These are phyloP conservation scores for Pinus tabuliformis DNA, from an alignment of 75 land plant species.

Conservation along the genomic window DNA sequence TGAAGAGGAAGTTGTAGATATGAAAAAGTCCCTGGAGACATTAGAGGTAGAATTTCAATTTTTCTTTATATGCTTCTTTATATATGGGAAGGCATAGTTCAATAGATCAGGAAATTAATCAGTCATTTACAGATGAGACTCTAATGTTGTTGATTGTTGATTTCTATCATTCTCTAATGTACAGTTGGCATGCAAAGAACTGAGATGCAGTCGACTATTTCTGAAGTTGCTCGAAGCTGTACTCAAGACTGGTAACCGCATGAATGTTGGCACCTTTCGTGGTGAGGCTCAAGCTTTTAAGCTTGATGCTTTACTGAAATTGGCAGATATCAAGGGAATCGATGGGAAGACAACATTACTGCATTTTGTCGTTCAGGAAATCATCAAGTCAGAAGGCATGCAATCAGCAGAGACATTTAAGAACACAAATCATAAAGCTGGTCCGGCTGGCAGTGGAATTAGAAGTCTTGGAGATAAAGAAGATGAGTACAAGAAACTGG, in stretches of 20 bases:
- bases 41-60: conserved; percentile 53
- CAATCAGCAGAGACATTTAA: conserved; percentile 13
- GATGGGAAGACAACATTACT: conserved; percentile 87
- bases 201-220: conserved; percentile 77
- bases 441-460: background rate
- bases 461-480: conserved; percentile 27
- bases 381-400: conserved; percentile 59
- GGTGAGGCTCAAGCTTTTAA: conserved; percentile 92
- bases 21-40: conserved; percentile 56
- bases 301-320: conserved; percentile 83
- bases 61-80: background rate
- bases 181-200: conserved; percentile 84
- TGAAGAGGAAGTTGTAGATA: conserved; percentile 47
- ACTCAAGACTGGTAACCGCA: conserved; percentile 80
- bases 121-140: background rate
- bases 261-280: conserved; percentile 83
- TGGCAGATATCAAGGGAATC: conserved; percentile 85
- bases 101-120: background rate
- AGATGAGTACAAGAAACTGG: conserved; percentile 45
- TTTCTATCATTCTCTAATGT: background rate
- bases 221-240: conserved; percentile 79
- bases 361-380: conserved; percentile 91
- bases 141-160: background rate
- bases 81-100: background rate
- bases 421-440: conserved; percentile 13